Evolutionary conservation across 2,329 filamentous ascomycete genomes (phyloP), one percentile per base, ranked within the genome.

Genomic region (Lachnellula willkommii): DNA sequence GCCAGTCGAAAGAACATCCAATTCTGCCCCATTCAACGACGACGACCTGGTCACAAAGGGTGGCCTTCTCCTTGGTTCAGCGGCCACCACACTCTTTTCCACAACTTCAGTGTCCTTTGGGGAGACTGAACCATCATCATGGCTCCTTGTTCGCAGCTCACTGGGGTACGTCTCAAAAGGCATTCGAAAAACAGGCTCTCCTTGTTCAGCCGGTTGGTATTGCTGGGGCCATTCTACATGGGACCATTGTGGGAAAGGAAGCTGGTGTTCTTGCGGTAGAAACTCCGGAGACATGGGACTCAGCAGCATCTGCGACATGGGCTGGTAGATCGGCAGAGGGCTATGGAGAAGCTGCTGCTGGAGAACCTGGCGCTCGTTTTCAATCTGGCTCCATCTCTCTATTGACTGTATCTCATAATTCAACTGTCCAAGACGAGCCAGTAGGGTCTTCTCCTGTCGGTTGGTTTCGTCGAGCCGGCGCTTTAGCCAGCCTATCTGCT

Each of bases 371-470:
- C 28, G 8, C 32, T 60, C 58, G 17, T 67, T 61, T 43, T 68
- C 66, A 2, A 72, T 65, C 39, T 71, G 68, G 32, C 63, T 62
- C 71, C 71, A 73, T 2, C 73, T 67, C 51, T 76, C 73, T 3
- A 73, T 71, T 40, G 72, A 75, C 60, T 75, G 73, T 14, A 79
- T 73, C 65, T 83, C 78, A 15, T 77, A 66, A 36, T 74, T 71
- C 14, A 83, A 61, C 55, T 82, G 78, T 12, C 73, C 69, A n/a
- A 83, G 68, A 2, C 79, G 70, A 15, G 69, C 55, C 40, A 77
- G 65, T 6, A 81, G 73, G 15, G 69, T 61, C 52, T 69, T 73
- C 62, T 83, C 75, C 61, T 81, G 76, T 52, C 73, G 70, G 2
- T 74, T 73, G 0, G 72, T 74, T 45, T 76, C 71, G n/a, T 69